phyloP scores from a whole-genome alignment of 306 rosid genomes.

The Cicer judaicum region DNA sequence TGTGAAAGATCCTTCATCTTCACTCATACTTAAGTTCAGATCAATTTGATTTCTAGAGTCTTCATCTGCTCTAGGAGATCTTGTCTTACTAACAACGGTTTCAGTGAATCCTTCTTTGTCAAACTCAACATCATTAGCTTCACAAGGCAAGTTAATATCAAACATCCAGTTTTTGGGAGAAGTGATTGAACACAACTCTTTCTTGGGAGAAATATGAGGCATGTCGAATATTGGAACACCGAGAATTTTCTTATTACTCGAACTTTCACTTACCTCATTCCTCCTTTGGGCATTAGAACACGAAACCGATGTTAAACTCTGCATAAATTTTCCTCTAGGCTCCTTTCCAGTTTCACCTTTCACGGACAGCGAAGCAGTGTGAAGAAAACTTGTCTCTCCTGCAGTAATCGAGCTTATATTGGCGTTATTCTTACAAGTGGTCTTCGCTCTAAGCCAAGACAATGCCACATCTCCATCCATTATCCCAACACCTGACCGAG shows the following conservation, averaged over 20 bases:
- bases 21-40: slow-evolving; percentile 74
- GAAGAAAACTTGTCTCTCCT: slow-evolving; percentile 54
- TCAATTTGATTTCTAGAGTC: slow-evolving; percentile 64
- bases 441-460: slow-evolving; percentile 76
- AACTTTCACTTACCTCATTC: slow-evolving; percentile 55
- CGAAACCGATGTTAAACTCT: slow-evolving; percentile 51
- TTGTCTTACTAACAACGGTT: slow-evolving; percentile 45
- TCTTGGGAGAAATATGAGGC: slow-evolving; percentile 58
- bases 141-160: slow-evolving; percentile 90
- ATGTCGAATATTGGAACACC: slow-evolving; percentile 72
- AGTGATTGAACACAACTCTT: slow-evolving; percentile 57
- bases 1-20: slow-evolving; percentile 70
- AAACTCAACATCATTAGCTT: slow-evolving; percentile 59
- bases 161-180: slow-evolving; percentile 50
- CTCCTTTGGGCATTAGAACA: slow-evolving; percentile 55
- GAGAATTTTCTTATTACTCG: slow-evolving; percentile 59
- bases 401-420: slow-evolving; percentile 45
- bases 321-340: slow-evolving; percentile 46
- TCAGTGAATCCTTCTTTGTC: slow-evolving; percentile 50
- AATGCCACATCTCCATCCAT: slow-evolving; percentile 52
- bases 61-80: slow-evolving; percentile 49
- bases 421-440: slow-evolving; percentile 57
- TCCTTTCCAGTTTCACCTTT: slow-evolving; percentile 56
- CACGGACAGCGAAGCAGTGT: slow-evolving; percentile 48
- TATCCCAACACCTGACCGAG: slow-evolving; percentile 48